Conservation (phyloP, 257 asterid species). For the Solanum rostratum region DNA sequence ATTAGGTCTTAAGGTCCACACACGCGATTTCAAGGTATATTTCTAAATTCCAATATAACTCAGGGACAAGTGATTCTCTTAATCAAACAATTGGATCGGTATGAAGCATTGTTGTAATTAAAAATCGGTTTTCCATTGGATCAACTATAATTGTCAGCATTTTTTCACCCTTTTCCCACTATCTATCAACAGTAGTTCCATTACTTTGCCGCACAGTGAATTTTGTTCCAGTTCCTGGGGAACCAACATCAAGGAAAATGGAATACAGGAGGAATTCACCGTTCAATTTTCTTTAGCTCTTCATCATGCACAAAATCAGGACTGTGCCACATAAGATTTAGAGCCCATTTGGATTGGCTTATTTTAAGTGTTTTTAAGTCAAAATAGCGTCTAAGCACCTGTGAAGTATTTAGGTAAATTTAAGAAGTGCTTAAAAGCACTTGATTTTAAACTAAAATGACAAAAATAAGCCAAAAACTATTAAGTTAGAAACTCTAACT, state of each 20-base stretch:
- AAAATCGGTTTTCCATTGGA: neutral
- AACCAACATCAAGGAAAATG: neutral
- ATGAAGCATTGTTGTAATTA: neutral
- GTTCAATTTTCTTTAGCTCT: neutral
- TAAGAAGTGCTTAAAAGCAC: too few relatives aligned
- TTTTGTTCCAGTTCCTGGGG: neutral
- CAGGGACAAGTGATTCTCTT: neutral
- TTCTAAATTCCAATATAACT: neutral
- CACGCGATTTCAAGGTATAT: constrained; percentile 71
- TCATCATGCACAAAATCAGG: neutral
- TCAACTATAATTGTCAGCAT: neutral
- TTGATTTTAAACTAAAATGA: too few relatives aligned
- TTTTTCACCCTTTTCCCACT: neutral
- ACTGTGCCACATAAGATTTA: neutral
- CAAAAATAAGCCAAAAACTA: too few relatives aligned
- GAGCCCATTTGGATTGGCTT: too few relatives aligned
- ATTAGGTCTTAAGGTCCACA: constrained; percentile 72
- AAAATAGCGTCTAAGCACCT: too few relatives aligned
- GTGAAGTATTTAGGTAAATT: too few relatives aligned
- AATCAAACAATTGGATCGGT: neutral
- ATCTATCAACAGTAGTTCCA: neutral
- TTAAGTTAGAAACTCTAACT: too few relatives aligned
- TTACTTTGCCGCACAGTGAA: neutral
- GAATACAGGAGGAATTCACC: neutral
- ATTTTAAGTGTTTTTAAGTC: too few relatives aligned